Conservation (phyloP, 139 green algal genomes). For the Astrephomene gubernaculifera region DNA sequence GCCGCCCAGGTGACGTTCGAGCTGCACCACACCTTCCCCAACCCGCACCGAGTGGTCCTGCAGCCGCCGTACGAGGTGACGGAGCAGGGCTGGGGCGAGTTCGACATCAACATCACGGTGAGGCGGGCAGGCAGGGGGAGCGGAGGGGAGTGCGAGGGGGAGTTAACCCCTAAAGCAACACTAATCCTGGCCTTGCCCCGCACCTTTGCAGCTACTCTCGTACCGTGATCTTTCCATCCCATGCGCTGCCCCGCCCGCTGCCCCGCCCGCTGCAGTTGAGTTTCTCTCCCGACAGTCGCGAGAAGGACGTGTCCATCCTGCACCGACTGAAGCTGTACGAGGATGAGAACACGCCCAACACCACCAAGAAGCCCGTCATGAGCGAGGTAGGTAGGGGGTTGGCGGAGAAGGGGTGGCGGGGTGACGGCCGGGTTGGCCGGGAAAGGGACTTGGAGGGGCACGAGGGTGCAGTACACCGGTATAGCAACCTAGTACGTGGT, state of each 20-base stretch:
- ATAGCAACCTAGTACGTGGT: no score
- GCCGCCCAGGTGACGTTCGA: slow-evolving; percentile 92
- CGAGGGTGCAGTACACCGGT: no score
- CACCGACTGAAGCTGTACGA: slow-evolving; percentile 90
- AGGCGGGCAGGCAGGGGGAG: no score
- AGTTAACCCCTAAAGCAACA: no score
- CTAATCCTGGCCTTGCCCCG: no score
- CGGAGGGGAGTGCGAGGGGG: no score
- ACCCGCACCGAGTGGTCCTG: slow-evolving; percentile 73
- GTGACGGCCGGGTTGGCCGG: no score
- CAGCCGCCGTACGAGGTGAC: slow-evolving; percentile 78
- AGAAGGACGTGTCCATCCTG: slow-evolving; percentile 78
- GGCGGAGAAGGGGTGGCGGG: no score
- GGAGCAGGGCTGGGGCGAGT: slow-evolving; percentile 97
- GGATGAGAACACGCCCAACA: slow-evolving; percentile 58
- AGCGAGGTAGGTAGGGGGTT: slow-evolving; percentile 26
- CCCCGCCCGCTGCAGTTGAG: slow-evolving; percentile 62
- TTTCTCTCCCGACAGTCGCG: slow-evolving; percentile 77
- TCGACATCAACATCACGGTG: slow-evolving; percentile 89
- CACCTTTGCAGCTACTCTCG: no score
- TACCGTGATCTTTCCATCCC: no score
- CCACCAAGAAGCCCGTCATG: slow-evolving; percentile 84
- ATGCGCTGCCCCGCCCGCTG: no score
- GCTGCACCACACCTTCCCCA: slow-evolving; percentile 91
- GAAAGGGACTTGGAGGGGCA: no score